phyloP scores from a whole-genome alignment of 768 basidiomycete species.

The Boletellus ananiceps region DNA sequence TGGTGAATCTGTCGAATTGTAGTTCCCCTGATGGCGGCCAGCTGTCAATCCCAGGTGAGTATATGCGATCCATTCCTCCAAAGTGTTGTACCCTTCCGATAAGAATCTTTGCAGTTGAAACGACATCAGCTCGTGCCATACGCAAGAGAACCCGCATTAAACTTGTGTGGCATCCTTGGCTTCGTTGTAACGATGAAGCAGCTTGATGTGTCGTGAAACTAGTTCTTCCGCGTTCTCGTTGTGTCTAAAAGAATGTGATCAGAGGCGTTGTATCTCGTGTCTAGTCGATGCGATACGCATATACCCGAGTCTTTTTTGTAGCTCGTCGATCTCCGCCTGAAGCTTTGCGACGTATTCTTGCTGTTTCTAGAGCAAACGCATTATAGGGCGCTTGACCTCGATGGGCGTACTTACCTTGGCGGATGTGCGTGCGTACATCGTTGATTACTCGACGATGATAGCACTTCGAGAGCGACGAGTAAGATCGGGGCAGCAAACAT shows the following conservation, averaged over 20 bases:
- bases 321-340: conserved; percentile 43
- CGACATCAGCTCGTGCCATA: neutral
- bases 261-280: neutral
- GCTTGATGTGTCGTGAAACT: conserved; percentile 62
- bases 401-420: conserved; percentile 21
- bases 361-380: conserved; percentile 38
- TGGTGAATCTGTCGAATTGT: conserved; percentile 73
- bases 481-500: no score
- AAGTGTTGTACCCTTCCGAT: conserved; percentile 62
- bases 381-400: neutral
- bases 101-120: conserved; percentile 47
- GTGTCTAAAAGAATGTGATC: conserved; percentile 26
- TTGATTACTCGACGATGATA: neutral
- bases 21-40: conserved; percentile 64
- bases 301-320: conserved; percentile 48
- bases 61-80: conserved; percentile 1
- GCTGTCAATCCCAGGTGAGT: conserved; percentile 38
- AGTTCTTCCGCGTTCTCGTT: conserved; percentile 51
- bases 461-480: no score
- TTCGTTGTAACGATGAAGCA: conserved; percentile 75
- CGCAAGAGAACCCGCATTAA: neutral
- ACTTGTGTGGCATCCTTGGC: conserved; percentile 82
- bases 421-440: conserved; percentile 30
- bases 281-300: neutral
- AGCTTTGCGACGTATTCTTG: conserved; percentile 45